Evolutionary conservation across 768 basidiomycete species (phyloP).

Genomic region (Podaxis mareebaensis): DNA sequence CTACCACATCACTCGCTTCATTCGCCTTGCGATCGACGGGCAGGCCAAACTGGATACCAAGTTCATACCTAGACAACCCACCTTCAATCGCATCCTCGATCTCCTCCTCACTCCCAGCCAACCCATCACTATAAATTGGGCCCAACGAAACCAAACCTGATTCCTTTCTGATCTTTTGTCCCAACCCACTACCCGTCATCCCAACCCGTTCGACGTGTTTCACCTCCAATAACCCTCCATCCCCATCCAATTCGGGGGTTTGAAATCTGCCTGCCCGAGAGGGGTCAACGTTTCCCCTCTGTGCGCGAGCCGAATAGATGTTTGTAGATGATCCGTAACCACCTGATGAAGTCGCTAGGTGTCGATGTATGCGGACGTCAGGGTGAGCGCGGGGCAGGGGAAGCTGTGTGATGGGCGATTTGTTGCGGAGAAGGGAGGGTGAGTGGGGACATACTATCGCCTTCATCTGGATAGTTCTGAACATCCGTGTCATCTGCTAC

Average conservation of each 20-base stretch:
- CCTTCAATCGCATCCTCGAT: slow-evolving; percentile 5
- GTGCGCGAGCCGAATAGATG: neutral
- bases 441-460: neutral
- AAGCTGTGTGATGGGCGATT: neutral
- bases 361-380: neutral
- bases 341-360: slow-evolving; percentile 4
- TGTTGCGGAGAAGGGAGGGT: neutral
- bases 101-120: neutral
- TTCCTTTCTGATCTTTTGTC: too few species aligned
- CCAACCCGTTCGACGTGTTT: neutral
- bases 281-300: neutral
- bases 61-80: neutral
- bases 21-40: neutral
- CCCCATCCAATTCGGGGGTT: neutral
- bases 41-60: neutral
- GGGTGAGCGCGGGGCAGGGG: too few species aligned
- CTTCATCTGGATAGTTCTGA: neutral
- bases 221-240: neutral
- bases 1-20: neutral
- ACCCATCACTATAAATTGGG: slow-evolving; percentile 1
- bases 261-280: neutral
- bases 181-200: too few species aligned
- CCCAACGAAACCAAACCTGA: neutral
- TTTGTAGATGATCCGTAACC: slow-evolving; percentile 4
- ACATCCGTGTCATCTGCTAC: neutral